phyloP scores from a whole-genome alignment of 1,284 basidiomycete species.

The Melampsora americana region DNA sequence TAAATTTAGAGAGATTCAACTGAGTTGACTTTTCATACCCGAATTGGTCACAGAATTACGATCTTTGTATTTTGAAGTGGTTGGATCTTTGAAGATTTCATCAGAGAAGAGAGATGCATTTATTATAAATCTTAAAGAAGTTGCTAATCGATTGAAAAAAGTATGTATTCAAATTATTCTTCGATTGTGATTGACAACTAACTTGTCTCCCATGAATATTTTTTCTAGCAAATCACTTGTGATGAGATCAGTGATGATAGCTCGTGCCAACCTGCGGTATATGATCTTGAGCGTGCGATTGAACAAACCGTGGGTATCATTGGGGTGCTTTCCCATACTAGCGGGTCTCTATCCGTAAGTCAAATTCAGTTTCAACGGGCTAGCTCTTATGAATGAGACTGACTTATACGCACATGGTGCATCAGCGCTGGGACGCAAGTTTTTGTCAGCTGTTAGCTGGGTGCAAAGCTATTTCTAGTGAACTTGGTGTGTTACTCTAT shows the following conservation, averaged over 20 bases:
- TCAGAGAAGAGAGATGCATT: slow-evolving; percentile 11
- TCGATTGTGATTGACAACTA: neutral
- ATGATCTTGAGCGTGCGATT: neutral
- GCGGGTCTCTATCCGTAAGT: neutral
- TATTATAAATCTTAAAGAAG: slow-evolving; percentile 2
- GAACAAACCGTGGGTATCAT: neutral
- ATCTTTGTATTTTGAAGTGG: slow-evolving; percentile 27
- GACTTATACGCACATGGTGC: neutral
- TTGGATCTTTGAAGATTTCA: slow-evolving; percentile 20
- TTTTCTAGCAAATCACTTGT: neutral
- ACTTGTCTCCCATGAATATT: neutral
- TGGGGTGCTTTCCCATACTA: neutral
- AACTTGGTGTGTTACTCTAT: slow-evolving; percentile 35
- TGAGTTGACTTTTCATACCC: neutral
- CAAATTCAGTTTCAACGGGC: neutral
- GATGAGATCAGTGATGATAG: neutral
- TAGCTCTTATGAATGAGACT: neutral
- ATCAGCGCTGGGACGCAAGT: slow-evolving; percentile 4
- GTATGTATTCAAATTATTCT: neutral
- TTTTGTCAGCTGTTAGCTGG: slow-evolving; percentile 19
- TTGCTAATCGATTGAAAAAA: slow-evolving; percentile 22
- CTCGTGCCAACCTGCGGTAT: neutral
- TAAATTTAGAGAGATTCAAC: neutral
- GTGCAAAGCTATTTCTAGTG: slow-evolving; percentile 20
- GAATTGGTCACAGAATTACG: slow-evolving; percentile 11